Conservation (phyloP, 176 grass and related monocot genomes). For the Echinochloa phyllopogon region DNA sequence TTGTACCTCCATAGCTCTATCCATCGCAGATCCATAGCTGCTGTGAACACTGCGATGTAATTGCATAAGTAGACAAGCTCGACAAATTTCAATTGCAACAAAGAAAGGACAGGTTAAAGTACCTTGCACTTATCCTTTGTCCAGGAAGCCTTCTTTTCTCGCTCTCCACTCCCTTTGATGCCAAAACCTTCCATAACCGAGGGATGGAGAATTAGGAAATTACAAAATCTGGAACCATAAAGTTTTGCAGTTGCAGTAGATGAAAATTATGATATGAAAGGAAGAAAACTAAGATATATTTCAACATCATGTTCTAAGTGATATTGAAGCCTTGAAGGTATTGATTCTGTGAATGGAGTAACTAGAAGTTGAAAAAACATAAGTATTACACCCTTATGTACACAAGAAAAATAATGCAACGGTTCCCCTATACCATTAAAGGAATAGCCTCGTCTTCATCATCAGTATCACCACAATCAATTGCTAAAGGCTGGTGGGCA, state of each 20-base stretch:
- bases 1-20: constrained; percentile 45
- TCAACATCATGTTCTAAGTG: not conserved
- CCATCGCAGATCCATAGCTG: constrained; percentile 32
- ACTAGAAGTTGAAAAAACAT: not conserved
- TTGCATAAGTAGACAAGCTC: not conserved
- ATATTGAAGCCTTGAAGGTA: not conserved
- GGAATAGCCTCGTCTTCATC: not conserved
- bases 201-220: constrained; percentile 18
- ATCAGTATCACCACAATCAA: constrained; percentile 21
- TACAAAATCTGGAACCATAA: not conserved
- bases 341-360: not conserved
- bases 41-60: constrained; percentile 18
- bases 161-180: not conserved
- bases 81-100: not conserved
- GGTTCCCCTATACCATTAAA: constrained; percentile 29
- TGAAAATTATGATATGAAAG: constrained; percentile 11
- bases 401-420: not conserved
- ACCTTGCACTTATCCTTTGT: constrained; percentile 38
- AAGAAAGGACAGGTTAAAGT: constrained; percentile 13
- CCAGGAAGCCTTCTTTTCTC: constrained; percentile 22
- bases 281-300: not conserved
- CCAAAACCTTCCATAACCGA: not conserved
- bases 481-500: constrained; percentile 10
- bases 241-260: not conserved
- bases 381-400: not conserved